Evolutionary conservation across 78 protist species (phyloP).

Genomic region (Chrysochromulina tobinii): DNA sequence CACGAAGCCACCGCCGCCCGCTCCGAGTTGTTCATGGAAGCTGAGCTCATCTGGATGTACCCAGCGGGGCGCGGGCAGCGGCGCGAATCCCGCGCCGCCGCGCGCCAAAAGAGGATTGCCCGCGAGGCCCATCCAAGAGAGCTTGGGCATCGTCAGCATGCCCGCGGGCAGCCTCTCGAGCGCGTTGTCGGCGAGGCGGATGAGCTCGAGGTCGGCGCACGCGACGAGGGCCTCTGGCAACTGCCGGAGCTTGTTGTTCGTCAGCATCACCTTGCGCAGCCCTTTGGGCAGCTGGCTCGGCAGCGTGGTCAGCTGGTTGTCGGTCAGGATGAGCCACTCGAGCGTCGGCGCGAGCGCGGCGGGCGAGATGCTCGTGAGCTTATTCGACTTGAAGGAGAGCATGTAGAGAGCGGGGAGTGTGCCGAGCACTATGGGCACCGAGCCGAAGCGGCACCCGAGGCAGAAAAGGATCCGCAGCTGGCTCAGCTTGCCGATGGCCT

Average conservation of each 20-base stretch:
- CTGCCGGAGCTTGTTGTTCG: no score
- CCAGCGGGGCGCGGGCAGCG: not conserved
- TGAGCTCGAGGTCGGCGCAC: not conserved
- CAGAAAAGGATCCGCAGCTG: not conserved
- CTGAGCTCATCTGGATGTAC: not conserved
- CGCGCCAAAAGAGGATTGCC: not conserved
- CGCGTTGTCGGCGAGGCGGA: not conserved
- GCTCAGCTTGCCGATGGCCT: not conserved
- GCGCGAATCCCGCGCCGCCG: not conserved
- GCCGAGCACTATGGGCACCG: not conserved
- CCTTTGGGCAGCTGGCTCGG: not conserved
- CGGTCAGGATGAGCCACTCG: not conserved
- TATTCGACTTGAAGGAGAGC: slow-evolving; percentile 1
- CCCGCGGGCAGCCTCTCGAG: no score
- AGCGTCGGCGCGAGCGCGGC: not conserved
- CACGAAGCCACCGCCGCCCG: not conserved
- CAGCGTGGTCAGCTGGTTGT: not conserved
- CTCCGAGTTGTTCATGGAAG: not conserved
- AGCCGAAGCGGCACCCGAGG: not conserved
- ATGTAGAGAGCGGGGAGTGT: not conserved
- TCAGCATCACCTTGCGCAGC: not conserved
- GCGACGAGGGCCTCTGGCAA: not conserved
- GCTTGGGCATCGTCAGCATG: no score
- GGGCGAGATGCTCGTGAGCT: not conserved
- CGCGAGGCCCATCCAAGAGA: not conserved